Base-by-base conservation (phyloP, 345 rosid genomes). In the Acer saccharum region DNA sequence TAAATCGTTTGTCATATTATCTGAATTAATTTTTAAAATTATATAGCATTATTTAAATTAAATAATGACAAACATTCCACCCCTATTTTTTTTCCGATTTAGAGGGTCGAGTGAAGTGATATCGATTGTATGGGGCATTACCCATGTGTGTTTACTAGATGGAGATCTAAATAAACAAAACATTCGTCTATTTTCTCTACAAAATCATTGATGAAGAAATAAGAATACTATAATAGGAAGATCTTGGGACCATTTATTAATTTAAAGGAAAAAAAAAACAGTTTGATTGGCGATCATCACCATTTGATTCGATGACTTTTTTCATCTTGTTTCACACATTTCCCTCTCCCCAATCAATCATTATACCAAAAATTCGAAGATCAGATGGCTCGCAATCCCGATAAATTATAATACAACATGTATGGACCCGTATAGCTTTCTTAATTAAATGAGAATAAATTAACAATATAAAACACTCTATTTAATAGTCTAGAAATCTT, bases 161-260 rank as follows among this genome's bases (percentile, higher is more conserved):
- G 7, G 23, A 41, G 14, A 52, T 58, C 68, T 62, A 12, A 72
- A 76, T 35, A 65, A 75, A 21, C 71, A 58, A 54, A 54, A 64
- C 68, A 52, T 35, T 60, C 35, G 6, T 17, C 12, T 54, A 17
- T 21, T 63, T 55, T 58, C 52, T 66, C 20, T 17, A 7, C 21
- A 35, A 74, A 60, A 55, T 58, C 77, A 46, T 66, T 75, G 68
- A 66, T 32, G 58, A 29, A 65, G 39, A 35, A 35, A 35, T 4
- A 29, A 16, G n/a, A 44, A 18, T 57, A 65, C 20, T 27, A 27
- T 43, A 71, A 21, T 65, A 46, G 44, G 21, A 11, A 39, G 54
- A 21, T 71, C 29, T 72, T 23, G 39, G 76, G 52, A 23, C 29
- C 43, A 41, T 62, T 68, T 44, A 48, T 69, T 50, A 52, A 48